phyloP scores from a whole-genome alignment of 176 grass and related monocot species.

The Zizania latifolia region DNA sequence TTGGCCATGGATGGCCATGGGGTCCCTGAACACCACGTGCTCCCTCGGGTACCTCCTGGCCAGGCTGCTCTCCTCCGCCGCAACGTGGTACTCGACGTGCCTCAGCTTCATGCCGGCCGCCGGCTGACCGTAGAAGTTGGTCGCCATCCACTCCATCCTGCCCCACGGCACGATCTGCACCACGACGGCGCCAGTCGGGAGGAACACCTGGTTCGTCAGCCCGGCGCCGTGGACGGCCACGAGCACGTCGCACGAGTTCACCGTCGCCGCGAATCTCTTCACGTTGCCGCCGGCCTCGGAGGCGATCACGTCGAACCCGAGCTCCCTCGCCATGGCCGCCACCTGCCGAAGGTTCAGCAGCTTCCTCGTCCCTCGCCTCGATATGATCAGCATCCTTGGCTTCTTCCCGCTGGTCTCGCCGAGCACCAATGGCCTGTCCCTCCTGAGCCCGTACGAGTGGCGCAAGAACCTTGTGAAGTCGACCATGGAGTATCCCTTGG shows the following conservation, averaged over 20 bases:
- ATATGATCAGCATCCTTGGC: slow-evolving; percentile 59
- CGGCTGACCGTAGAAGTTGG: slow-evolving; percentile 57
- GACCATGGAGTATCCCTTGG: slow-evolving; percentile 37
- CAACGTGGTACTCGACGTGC: slow-evolving; percentile 52
- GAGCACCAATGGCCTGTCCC: slow-evolving; percentile 21
- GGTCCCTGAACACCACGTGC: slow-evolving; percentile 55
- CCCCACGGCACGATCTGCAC: slow-evolving; percentile 60
- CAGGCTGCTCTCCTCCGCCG: slow-evolving; percentile 44
- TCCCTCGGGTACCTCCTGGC: slow-evolving; percentile 37
- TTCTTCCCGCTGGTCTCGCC: slow-evolving; percentile 38
- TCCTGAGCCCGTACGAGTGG: slow-evolving; percentile 38
- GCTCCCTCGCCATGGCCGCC: slow-evolving; percentile 17
- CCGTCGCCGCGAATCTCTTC: slow-evolving; percentile 35
- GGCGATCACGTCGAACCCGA: slow-evolving; percentile 44
- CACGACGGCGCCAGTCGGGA: slow-evolving; percentile 33
- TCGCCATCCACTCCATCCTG: slow-evolving; percentile 69
- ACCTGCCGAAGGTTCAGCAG: slow-evolving; percentile 34
- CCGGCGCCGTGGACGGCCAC: slow-evolving; percentile 54
- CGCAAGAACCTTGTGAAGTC: slow-evolving; percentile 65
- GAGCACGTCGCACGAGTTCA: slow-evolving; percentile 59
- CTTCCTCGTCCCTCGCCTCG: slow-evolving; percentile 51
- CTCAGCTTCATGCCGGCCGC: slow-evolving; percentile 47
- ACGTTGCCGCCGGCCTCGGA: slow-evolving; percentile 44
- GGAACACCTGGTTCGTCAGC: slow-evolving; percentile 50
- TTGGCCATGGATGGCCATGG: slow-evolving; percentile 52